Evolutionary conservation across 345 rosid species (phyloP), one percentile per base, ranked within the genome.

Genomic region (Xanthoceras sorbifolium): DNA sequence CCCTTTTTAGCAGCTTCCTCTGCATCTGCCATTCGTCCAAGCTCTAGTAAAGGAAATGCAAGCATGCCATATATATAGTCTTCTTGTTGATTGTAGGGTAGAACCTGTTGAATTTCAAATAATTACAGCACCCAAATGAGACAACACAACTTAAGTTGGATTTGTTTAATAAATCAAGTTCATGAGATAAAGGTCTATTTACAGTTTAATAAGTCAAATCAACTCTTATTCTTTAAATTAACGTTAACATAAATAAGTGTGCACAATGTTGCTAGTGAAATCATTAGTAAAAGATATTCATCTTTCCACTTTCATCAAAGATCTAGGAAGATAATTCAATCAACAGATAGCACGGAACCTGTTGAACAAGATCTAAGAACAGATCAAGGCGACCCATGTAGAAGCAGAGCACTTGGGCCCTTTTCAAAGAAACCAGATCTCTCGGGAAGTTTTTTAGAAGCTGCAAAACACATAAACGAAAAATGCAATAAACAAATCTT

Each of bases 1-100:
- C 92, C 98, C 80, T 84, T 93, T 77, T 84, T 87, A 23, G 94
- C 93, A 80, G 97, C 99, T 81, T 79, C 79, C 64, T 86, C 94
- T 18, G 98, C 99, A 77, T 93, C 97, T 46, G 78, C 83, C 88
- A 92, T 89, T 67, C 73, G 90, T 31, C 98, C 97, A 31, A 92
- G 91, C 87, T 95, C 99, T 72, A 95, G 83, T 48, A 93, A 85
- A 2, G 96, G 81, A 78, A 95, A 95, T 5, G 98, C 98, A 87
- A 93, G 93, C 89, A 89, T 88, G 70, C 98, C 97, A 64, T 93
- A 88, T 34, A 93, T 68, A 64, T 88, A 93, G 66, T 86, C 85
- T 85, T 88, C 98, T 77, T 80, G 81, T 83, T 87, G 83, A 80
- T 90, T 93, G 67, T 44, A 67, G 32, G 91, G 92, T 62, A 93